Conservation (phyloP, 192 early-diverging fungal genomes). For the Rhizoclosmatium globosum region DNA sequence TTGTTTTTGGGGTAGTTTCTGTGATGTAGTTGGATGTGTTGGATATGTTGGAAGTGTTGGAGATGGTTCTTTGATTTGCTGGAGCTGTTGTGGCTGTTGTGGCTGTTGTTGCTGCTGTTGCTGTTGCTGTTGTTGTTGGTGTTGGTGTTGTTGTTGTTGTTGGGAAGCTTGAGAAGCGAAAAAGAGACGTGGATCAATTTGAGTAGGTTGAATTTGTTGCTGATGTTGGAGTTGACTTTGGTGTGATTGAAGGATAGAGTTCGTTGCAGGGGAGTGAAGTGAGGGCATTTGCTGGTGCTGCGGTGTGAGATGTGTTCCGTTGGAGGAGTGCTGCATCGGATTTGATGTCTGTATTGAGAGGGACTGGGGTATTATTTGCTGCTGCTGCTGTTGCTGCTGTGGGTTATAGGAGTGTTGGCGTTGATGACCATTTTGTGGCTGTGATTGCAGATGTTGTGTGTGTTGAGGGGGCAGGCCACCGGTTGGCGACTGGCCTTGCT, state of each 20-base stretch:
- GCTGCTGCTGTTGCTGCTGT: conserved; percentile 12
- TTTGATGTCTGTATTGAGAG: neutral
- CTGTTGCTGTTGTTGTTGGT: neutral
- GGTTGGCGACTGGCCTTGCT: neutral
- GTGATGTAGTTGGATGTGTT: neutral
- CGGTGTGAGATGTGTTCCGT: neutral
- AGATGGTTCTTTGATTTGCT: neutral
- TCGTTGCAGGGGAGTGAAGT: neutral
- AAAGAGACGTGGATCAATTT: neutral
- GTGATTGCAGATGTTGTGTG: neutral
- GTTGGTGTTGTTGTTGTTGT: neutral
- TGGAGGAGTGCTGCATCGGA: neutral
- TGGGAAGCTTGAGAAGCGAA: neutral
- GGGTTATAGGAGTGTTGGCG: neutral
- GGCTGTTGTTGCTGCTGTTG: neutral
- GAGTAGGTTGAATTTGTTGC: neutral
- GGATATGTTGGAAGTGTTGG: neutral
- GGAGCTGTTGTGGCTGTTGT: neutral
- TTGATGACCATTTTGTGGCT: neutral
- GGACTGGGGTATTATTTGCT: neutral
- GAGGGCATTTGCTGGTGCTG: conserved; percentile 4
- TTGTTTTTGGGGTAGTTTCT: neutral
- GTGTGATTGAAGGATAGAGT: neutral
- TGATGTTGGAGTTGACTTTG: neutral
- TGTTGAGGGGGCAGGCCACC: neutral